These are phyloP conservation scores for Syncephalastrum sp. DNA, from an alignment of 371 early-diverging fungal genomes.

Conservation along the genomic window DNA sequence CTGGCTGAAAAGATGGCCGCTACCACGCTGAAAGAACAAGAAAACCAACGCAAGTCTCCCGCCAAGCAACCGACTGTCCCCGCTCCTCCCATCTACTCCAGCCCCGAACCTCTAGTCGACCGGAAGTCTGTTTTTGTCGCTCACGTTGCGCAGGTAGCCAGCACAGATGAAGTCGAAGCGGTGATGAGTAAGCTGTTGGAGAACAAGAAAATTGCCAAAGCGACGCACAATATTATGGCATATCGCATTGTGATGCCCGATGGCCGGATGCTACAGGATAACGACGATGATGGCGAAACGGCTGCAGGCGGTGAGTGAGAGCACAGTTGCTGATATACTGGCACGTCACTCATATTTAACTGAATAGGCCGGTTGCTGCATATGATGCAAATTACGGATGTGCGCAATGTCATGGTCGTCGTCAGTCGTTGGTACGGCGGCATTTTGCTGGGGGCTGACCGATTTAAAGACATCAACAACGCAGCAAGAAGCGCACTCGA, in stretches of 20 bases:
- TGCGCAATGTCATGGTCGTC: slow-evolving; percentile 76
- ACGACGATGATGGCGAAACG: slow-evolving; percentile 84
- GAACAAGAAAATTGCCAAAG: slow-evolving; percentile 77
- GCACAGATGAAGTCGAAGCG: slow-evolving; percentile 54
- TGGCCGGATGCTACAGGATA: slow-evolving; percentile 65
- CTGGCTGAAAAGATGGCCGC: slow-evolving; percentile 7
- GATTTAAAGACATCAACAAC: slow-evolving; percentile 93
- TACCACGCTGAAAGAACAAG: slow-evolving; percentile 8
- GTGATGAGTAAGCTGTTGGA: slow-evolving; percentile 63
- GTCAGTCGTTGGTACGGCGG: slow-evolving; percentile 93
- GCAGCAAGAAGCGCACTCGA: slow-evolving; percentile 72
- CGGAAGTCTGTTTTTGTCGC: slow-evolving; percentile 87
- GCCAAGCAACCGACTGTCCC: slow-evolving; percentile 10
- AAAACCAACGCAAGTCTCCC: slow-evolving; percentile 23
- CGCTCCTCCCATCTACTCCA: slow-evolving; percentile 42
- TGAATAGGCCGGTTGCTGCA: slow-evolving; percentile 64
- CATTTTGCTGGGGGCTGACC: slow-evolving; percentile 74
- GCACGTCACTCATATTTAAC: neutral
- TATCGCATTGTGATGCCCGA: slow-evolving; percentile 71
- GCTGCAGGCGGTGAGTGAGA: slow-evolving; percentile 64
- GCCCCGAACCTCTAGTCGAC: slow-evolving; percentile 66
- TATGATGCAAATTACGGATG: slow-evolving; percentile 74
- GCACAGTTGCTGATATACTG: neutral
- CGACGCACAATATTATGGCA: slow-evolving; percentile 91
- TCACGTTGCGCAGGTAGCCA: slow-evolving; percentile 69